Evolutionary conservation across 2,329 filamentous ascomycete species (phyloP).

Genomic region (Epicoccum sorghinum): DNA sequence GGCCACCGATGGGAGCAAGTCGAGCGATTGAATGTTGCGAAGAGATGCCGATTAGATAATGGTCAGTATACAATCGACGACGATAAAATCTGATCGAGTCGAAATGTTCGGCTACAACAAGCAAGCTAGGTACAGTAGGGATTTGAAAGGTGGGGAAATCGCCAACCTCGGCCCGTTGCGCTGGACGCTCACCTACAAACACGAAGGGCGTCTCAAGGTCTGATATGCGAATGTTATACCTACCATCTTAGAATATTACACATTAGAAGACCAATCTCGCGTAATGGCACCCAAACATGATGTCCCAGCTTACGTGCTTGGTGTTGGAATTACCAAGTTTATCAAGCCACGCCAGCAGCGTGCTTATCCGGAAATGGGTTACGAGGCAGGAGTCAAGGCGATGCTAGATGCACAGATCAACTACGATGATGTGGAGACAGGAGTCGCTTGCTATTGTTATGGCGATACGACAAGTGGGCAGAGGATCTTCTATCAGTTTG

Average conservation of each 20-base stretch:
- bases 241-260: neutral
- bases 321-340: constrained; percentile 98
- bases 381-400: constrained; percentile 87
- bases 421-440: constrained; percentile 94
- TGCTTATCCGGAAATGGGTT: constrained; percentile 91
- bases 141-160: constrained; percentile 11
- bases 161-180: constrained; percentile 14
- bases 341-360: constrained; percentile 93
- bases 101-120: neutral
- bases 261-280: neutral
- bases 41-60: neutral
- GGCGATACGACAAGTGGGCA: constrained; percentile 94
- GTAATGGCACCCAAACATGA: constrained; percentile 38
- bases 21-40: neutral
- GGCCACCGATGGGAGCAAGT: neutral
- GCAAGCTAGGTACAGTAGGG: neutral
- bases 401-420: constrained; percentile 82
- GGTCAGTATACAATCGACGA: neutral
- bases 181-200: constrained; percentile 1
- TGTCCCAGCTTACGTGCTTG: constrained; percentile 77
- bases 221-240: neutral
- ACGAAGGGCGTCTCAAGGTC: neutral
- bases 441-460: constrained; percentile 94
- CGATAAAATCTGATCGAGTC: constrained; percentile 2
- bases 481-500: constrained; percentile 97